Conservation (phyloP, 176 grass and related monocot species). For the Avena insularis region DNA sequence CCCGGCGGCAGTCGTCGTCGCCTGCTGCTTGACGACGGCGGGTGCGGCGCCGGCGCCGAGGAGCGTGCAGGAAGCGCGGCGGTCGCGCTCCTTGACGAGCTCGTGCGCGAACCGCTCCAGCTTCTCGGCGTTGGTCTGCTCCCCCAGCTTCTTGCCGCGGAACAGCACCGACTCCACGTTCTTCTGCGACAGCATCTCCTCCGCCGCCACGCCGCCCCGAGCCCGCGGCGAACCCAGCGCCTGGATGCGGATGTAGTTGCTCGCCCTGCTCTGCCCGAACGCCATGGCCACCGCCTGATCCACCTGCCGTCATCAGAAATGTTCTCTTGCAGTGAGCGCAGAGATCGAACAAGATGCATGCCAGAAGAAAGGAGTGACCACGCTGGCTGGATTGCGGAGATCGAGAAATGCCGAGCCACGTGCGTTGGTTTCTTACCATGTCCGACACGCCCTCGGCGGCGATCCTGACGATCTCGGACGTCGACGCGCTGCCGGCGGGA, state of each 20-base stretch:
- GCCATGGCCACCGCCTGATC: slow-evolving; percentile 98
- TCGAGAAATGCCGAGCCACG: neutral
- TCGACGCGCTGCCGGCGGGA: neutral
- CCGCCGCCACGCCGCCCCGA: slow-evolving; percentile 38
- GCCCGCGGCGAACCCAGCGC: slow-evolving; percentile 48
- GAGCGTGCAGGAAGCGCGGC: slow-evolving; percentile 46
- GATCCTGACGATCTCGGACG: slow-evolving; percentile 70
- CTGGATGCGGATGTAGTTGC: slow-evolving; percentile 94
- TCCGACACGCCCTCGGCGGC: slow-evolving; percentile 82
- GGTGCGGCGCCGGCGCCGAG: neutral
- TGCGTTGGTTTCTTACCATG: slow-evolving; percentile 56
- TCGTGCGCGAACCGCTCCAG: slow-evolving; percentile 80
- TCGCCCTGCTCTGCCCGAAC: slow-evolving; percentile 83
- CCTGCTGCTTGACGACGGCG: slow-evolving; percentile 49
- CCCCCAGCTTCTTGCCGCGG: slow-evolving; percentile 67
- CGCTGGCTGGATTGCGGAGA: no score
- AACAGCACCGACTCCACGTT: slow-evolving; percentile 87
- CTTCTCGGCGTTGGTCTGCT: slow-evolving; percentile 87
- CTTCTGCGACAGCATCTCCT: slow-evolving; percentile 80
- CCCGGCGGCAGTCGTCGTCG: neutral
- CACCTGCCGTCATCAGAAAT: slow-evolving; percentile 53
- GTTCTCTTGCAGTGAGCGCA: slow-evolving; percentile 1
- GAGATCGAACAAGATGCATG: slow-evolving; percentile 16
- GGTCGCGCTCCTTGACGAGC: slow-evolving; percentile 74
- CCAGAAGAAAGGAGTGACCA: no score